These are phyloP conservation scores for Poa pratensis DNA, from an alignment of 176 grass and related monocot species.

Conservation along the genomic window DNA sequence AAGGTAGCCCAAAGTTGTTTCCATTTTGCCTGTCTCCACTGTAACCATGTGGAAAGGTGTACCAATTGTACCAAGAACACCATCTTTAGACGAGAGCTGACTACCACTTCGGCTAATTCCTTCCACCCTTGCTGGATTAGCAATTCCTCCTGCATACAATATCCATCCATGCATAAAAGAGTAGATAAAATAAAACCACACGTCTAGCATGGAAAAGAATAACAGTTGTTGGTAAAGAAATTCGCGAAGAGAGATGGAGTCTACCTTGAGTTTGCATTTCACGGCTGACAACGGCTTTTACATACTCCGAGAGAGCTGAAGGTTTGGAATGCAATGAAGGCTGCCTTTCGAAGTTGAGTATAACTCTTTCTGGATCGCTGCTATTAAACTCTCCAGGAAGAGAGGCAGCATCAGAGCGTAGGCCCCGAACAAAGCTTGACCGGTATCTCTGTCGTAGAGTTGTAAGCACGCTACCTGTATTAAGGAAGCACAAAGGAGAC, in stretches of 20 bases:
- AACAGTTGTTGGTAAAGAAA: too few relatives aligned
- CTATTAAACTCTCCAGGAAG: slow-evolving; percentile 70
- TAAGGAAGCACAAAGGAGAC: too few relatives aligned
- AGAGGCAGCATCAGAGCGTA: slow-evolving; percentile 46
- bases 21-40: slow-evolving; percentile 63
- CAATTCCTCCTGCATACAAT: slow-evolving; percentile 68
- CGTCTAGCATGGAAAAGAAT: too few relatives aligned
- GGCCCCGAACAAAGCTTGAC: too few relatives aligned
- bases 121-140: slow-evolving; percentile 54
- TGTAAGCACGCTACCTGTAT: too few relatives aligned
- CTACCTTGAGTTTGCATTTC: too few relatives aligned
- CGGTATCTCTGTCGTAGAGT: too few relatives aligned
- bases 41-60: slow-evolving; percentile 77
- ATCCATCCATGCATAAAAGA: too few relatives aligned
- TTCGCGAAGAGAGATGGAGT: too few relatives aligned
- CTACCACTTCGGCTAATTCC: too few relatives aligned
- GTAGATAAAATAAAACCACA: too few relatives aligned
- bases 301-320: slow-evolving; percentile 78
- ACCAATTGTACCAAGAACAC: slow-evolving; percentile 68
- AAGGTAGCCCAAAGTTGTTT: slow-evolving; percentile 81
- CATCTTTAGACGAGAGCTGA: slow-evolving; percentile 57
- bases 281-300: too few relatives aligned
- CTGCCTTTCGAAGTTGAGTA: slow-evolving; percentile 71
- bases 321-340: slow-evolving; percentile 74
- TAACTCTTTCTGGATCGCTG: slow-evolving; percentile 77